Base-by-base conservation (phyloP, 2,329 filamentous ascomycete species). In the Didymosphaeria variabile region DNA sequence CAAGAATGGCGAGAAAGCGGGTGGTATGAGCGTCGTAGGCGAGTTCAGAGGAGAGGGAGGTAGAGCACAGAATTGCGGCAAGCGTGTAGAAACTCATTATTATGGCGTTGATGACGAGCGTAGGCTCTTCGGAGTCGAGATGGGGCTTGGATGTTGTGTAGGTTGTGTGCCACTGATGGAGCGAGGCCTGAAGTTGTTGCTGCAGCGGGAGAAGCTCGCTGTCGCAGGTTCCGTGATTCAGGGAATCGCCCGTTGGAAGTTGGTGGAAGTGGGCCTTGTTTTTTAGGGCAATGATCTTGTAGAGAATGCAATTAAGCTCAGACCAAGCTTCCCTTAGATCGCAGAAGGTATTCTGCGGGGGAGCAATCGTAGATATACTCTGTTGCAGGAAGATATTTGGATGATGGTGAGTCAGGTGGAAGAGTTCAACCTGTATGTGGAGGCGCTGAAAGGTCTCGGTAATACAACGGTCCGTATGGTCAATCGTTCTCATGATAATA, bases 401-500 rank as follows among this genome's bases (percentile, higher is more conserved):
- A n/a, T 60, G 53, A 7, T 7, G 32, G 40, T 59, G 38, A 1
- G 46, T 53, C 31, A 55, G 53, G 6, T 63, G 59, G 26, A 65
- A 66, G 9, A 67, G 59, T 19, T 36, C 49, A 1, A 58, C 55
- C 44, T 62, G 63, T 8, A 66, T 15, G 8, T 64, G 55, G 1
- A 65, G 57, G 15, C 75, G 68, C 4, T 71, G 68, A 32, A 84
- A 80, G 1, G 74, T 75, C 58, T 83, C 81, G 6, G 77, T 63
- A n/a, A 85, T 79, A 74, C 79, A 83, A 26, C 79, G 73, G 52
- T 84, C 80, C 0, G 74, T 67, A 0, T 73, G 71, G 5, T 79
- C 75, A 8, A 63, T 40, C 52, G 61, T 58, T 17, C 57, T 56
- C 45, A 68, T 38, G 8, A 65, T 3, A n/a, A 50, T 2, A 15